phyloP scores from a whole-genome alignment of 2,329 filamentous ascomycete species.

The Leptographium galeiforme region DNA sequence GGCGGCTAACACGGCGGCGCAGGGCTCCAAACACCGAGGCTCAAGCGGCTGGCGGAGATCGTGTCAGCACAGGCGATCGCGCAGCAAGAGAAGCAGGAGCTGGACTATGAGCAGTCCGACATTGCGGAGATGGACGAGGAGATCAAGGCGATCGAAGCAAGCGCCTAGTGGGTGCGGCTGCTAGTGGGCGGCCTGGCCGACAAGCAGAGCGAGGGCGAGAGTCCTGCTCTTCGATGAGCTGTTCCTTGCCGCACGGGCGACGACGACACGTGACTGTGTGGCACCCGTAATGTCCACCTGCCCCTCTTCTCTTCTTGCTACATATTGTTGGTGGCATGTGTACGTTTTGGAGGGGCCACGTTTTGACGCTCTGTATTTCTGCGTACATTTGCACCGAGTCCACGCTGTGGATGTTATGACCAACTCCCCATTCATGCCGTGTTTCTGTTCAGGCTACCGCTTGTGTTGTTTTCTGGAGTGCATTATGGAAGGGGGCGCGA shows the following conservation, averaged over 20 bases:
- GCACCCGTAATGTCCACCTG: neutral
- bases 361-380: neutral
- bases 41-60: slow-evolving; percentile 96
- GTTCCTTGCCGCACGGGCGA: neutral
- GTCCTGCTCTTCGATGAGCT: neutral
- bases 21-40: slow-evolving; percentile 90
- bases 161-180: slow-evolving; percentile 20
- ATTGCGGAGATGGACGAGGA: slow-evolving; percentile 38
- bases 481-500: slow-evolving; percentile 1
- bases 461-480: neutral
- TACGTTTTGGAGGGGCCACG: neutral
- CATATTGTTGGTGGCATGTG: neutral
- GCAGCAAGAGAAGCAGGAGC: slow-evolving; percentile 75
- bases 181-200: slow-evolving; percentile 13
- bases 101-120: slow-evolving; percentile 33
- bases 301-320: neutral
- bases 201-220: neutral
- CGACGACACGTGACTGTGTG: neutral
- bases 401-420: neutral
- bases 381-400: neutral
- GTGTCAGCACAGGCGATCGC: slow-evolving; percentile 93
- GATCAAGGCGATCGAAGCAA: slow-evolving; percentile 21
- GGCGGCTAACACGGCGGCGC: neutral
- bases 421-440: neutral
- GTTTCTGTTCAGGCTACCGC: neutral